phyloP scores from a whole-genome alignment of 106 monocot genomes.

The Chionographis japonica region DNA sequence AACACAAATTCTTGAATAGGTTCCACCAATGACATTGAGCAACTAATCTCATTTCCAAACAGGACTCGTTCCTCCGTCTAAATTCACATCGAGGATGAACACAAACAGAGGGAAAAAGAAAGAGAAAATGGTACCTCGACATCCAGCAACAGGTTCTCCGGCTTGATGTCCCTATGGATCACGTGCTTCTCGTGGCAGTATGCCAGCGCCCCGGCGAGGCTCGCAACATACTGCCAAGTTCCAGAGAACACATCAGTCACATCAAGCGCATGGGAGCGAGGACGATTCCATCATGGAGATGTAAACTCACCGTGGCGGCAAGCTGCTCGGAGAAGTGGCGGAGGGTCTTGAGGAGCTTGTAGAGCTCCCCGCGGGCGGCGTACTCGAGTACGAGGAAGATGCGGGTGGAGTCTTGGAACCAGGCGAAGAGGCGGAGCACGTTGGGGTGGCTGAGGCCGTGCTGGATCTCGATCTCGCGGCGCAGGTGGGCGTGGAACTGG shows the following conservation, averaged over 20 bases:
- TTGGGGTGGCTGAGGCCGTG: slow-evolving; percentile 64
- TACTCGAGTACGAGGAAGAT: slow-evolving; percentile 84
- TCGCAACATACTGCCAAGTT: slow-evolving; percentile 61
- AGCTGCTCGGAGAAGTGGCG: slow-evolving; percentile 60
- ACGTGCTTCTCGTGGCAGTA: slow-evolving; percentile 93
- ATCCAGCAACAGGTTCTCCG: slow-evolving; percentile 88
- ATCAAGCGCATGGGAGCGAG: neutral
- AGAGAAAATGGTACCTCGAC: slow-evolving; percentile 37
- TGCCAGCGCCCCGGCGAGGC: slow-evolving; percentile 67
- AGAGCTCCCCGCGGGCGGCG: slow-evolving; percentile 74
- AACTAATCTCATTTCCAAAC: too few species aligned
- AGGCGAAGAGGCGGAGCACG: slow-evolving; percentile 73
- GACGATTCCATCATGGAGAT: neutral
- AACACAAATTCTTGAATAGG: too few species aligned
- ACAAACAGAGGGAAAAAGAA: too few species aligned
- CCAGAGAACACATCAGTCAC: slow-evolving; percentile 9
- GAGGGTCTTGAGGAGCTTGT: slow-evolving; percentile 65
- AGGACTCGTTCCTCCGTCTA: too few species aligned
- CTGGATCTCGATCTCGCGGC: slow-evolving; percentile 91
- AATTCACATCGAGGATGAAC: too few species aligned
- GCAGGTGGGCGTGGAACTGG: slow-evolving; percentile 60
- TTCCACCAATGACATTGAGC: too few species aligned
- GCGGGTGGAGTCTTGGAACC: slow-evolving; percentile 82
- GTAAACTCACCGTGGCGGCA: slow-evolving; percentile 62
- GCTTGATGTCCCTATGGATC: slow-evolving; percentile 98